A percentile compares a stretch with the other conserved stretches of the same genome.
Conservation (phyloP, 352 stramenopile genomes). For the Phytophthora syringae region DNA sequence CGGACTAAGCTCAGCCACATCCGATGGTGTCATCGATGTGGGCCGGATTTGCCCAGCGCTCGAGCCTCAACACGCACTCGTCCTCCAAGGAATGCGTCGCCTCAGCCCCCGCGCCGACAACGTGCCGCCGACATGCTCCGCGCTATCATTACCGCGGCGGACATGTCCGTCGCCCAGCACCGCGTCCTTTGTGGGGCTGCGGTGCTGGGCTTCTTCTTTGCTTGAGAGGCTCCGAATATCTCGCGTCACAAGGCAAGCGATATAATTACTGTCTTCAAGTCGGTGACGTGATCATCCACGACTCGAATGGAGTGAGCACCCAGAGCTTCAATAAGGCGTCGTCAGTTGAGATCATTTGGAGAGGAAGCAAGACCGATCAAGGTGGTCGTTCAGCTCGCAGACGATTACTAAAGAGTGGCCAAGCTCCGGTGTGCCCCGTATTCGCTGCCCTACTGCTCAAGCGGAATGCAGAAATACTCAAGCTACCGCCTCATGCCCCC, state of each 20-base stretch:
- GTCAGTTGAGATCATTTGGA: neutral
- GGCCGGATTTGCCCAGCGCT: neutral
- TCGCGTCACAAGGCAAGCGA: neutral
- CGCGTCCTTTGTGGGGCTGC: slow-evolving; percentile 23
- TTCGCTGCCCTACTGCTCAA: slow-evolving; percentile 7
- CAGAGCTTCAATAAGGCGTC: slow-evolving; percentile 1
- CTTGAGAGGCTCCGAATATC: slow-evolving; percentile 9
- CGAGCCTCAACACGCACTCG: neutral
- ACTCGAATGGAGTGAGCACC: neutral
- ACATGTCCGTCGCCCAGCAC: slow-evolving; percentile 19
- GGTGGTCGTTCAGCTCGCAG: neutral
- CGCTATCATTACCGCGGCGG: neutral
- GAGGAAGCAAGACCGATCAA: slow-evolving; percentile 13
- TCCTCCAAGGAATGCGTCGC: neutral
- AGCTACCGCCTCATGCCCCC: neutral
- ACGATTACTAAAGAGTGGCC: slow-evolving; percentile 8
- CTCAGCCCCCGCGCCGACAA: neutral
- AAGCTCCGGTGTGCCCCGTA: slow-evolving; percentile 7
- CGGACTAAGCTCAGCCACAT: neutral
- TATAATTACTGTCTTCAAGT: slow-evolving; percentile 16
- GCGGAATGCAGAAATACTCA: neutral
- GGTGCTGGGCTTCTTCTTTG: slow-evolving; percentile 19
- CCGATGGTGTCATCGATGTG: neutral
- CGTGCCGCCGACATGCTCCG: slow-evolving; percentile 3
- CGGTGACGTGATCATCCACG: slow-evolving; percentile 1